A percentile compares a stretch with the other conserved stretches of the same genome.
phyloP scores from a whole-genome alignment of 2,329 filamentous ascomycete species.

The Dactylonectria estremocensis region DNA sequence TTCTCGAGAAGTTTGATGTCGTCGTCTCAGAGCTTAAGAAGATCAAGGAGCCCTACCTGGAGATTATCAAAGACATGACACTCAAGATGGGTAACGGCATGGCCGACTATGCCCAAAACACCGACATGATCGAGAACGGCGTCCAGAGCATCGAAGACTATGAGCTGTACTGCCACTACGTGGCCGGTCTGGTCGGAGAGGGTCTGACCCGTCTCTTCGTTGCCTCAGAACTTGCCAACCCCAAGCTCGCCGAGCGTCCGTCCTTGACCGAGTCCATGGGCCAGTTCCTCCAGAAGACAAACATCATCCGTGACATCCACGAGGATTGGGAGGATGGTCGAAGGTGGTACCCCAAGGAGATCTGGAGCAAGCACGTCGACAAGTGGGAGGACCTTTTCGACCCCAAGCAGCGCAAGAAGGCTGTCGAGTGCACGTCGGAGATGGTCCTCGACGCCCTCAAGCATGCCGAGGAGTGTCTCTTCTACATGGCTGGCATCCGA shows the following conservation, averaged over 20 bases:
- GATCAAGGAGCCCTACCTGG: conserved; percentile 86
- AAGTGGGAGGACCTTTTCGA: conserved; percentile 93
- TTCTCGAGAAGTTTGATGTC: conserved; percentile 92
- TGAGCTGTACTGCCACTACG: conserved; percentile 97
- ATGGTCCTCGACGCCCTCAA: conserved; percentile 94
- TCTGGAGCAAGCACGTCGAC: conserved; percentile 96
- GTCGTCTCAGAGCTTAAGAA: conserved; percentile 90
- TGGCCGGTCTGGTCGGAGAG: conserved; percentile 98
- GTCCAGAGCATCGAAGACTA: conserved; percentile 91
- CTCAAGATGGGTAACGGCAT: conserved; percentile 98
- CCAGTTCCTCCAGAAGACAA: conserved; percentile 97
- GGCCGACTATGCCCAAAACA: conserved; percentile 93
- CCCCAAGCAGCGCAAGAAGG: conserved; percentile 81
- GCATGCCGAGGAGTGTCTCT: conserved; percentile 93
- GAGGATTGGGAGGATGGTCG: conserved; percentile 92
- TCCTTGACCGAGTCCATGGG: conserved; percentile 96
- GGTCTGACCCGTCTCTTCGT: conserved; percentile 93
- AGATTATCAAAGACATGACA: conserved; percentile 93
- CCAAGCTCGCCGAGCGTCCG: conserved; percentile 82
- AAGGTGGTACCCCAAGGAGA: conserved; percentile 94
- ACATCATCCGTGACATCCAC: conserved; percentile 96
- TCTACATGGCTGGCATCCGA: conserved; percentile 94
- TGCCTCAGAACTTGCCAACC: conserved; percentile 87
- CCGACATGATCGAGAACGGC: conserved; percentile 84
- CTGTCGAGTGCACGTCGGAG: conserved; percentile 89